Base-by-base conservation (phyloP, 306 rosid species). In the Malus sieversii region DNA sequence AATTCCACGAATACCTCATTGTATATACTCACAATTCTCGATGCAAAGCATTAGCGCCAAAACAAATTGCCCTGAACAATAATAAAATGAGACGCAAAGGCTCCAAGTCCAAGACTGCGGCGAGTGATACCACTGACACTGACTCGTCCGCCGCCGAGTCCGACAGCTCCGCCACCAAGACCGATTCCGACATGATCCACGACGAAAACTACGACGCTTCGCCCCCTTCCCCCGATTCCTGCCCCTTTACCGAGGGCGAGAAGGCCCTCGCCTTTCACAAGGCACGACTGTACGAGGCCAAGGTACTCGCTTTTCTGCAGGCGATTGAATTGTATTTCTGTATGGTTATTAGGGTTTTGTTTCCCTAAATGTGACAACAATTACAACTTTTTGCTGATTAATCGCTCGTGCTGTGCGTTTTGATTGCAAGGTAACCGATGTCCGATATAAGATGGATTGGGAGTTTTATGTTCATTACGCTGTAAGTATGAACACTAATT, bases 401-500 rank as follows among this genome's bases (percentile, higher is more conserved):
- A 63, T 63, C 68, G 10, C 40, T 51, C 0, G 18, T 5, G 25
- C 42, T 74, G 18, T 10, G 59, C 19, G 61, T 77, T 78, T 63
- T 78, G 52, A 71, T 84, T 80, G 32, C 57, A 60, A 91, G 98
- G 96, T 92, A 73, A 68, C 55, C 58, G 72, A 67, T 58, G 80
- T 82, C 29, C 85, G 85, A 20, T 73, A 73, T 77, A 71, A 68
- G 73, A 42, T 9, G 52, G 80, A 67, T 13, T 89, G 92, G 93
- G 75, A 71, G 29, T 87, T 82, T 82, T 60, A n/a, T 46, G 85
- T 94, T 82, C 97, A 92, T 82, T 94, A 94, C 80, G 88, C 67
- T 55, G 98, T 94, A 78, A 87, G 87, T 77, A 23, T 44, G 16
- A n/a, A 8, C 55, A 18, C 30, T 18, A 3, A 29, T 53, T 42